Evolutionary conservation across 106 monocot genomes (phyloP).

Genomic region (Acanthochlamys bracteata): DNA sequence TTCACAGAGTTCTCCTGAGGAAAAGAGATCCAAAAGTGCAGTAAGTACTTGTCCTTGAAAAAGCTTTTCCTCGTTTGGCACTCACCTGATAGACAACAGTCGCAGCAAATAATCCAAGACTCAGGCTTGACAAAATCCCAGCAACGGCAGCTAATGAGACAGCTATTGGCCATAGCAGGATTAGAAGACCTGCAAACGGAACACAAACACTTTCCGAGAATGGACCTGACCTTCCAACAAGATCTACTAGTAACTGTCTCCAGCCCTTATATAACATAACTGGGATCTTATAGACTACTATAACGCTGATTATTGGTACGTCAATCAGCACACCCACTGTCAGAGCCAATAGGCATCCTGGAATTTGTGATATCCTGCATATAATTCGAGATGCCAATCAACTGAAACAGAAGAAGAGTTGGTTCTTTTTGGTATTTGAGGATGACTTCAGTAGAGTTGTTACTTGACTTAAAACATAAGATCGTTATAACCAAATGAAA

Average conservation of each 20-base stretch:
- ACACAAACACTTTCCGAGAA: constrained; percentile 39
- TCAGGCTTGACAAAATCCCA: constrained; percentile 21
- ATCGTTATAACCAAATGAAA: too few species aligned
- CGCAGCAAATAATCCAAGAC: constrained; percentile 32
- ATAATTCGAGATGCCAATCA: too few species aligned
- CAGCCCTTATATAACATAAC: constrained; percentile 42
- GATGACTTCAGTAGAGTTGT: too few species aligned
- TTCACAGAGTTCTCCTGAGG: constrained; percentile 24
- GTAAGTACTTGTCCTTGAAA: too few species aligned
- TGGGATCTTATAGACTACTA: constrained; percentile 25
- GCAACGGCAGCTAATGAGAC: constrained; percentile 17
- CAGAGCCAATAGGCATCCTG: constrained; percentile 22
- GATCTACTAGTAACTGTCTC: constrained; percentile 30
- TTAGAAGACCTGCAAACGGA: constrained; percentile 38
- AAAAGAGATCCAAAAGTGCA: background rate
- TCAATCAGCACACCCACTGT: constrained; percentile 25
- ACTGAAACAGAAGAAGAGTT: background rate
- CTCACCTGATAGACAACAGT: constrained; percentile 35
- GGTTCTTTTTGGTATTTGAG: too few species aligned
- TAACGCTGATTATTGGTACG: constrained; percentile 23
- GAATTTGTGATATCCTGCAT: constrained; percentile 21
- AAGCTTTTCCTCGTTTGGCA: too few species aligned
- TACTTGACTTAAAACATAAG: too few species aligned
- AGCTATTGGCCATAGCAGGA: constrained; percentile 36
- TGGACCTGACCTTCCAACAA: constrained; percentile 36